A percentile compares a stretch with the other conserved stretches of the same genome.
Conservation (phyloP, 1,284 basidiomycete species). For the Irpex lacteus region DNA sequence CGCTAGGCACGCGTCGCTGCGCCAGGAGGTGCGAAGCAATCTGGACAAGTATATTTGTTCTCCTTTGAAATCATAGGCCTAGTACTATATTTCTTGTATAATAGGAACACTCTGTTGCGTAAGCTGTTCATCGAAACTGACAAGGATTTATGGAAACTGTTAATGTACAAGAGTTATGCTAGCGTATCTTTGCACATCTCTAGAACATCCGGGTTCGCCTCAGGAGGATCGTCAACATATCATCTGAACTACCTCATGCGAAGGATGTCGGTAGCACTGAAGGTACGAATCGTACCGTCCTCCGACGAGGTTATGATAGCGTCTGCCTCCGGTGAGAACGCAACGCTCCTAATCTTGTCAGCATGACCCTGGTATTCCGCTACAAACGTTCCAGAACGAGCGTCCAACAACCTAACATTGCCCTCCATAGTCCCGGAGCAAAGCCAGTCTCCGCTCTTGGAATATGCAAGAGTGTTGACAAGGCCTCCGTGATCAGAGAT, state of each 20-base stretch:
- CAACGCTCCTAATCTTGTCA: constrained; percentile 17
- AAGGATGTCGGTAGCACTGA: not conserved
- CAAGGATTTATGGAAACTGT: not conserved
- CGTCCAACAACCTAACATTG: not conserved
- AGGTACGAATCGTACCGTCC: constrained; percentile 27
- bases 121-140: no score
- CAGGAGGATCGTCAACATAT: no score
- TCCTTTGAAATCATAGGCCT: not conserved
- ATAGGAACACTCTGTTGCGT: no score
- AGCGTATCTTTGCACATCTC: no score
- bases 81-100: not conserved
- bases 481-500: not conserved
- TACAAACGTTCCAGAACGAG: not conserved
- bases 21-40: constrained; percentile 10
- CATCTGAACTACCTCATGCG: not conserved
- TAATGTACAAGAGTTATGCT: not conserved
- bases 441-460: not conserved
- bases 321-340: constrained; percentile 24
- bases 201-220: no score
- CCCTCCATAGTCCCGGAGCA: not conserved
- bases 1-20: constrained; percentile 5
- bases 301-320: constrained; percentile 33
- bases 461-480: not conserved
- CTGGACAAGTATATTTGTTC: constrained; percentile 7
- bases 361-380: constrained; percentile 14